These are phyloP conservation scores for Auriscalpium orientale DNA, from an alignment of 768 basidiomycete species.

Conservation along the genomic window DNA sequence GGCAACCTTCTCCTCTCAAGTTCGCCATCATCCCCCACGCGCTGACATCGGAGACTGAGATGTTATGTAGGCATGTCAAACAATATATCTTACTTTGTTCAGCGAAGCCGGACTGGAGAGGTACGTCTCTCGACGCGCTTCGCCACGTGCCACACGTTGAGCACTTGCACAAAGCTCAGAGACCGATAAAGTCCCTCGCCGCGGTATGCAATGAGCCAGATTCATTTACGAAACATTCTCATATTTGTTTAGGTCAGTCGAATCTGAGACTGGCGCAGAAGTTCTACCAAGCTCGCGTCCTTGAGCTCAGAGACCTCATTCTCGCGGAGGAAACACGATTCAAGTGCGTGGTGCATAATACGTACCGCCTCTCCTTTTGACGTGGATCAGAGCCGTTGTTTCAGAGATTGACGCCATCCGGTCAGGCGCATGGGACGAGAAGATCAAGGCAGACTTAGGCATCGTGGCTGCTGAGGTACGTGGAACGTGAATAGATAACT, in stretches of 20 bases:
- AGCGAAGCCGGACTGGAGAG: slow-evolving; percentile 55
- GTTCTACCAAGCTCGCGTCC: slow-evolving; percentile 60
- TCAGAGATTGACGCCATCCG: slow-evolving; percentile 75
- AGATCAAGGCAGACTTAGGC: slow-evolving; percentile 32
- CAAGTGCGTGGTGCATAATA: slow-evolving; percentile 39
- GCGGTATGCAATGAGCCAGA: slow-evolving; percentile 27
- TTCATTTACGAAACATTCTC: slow-evolving; percentile 5
- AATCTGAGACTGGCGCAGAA: slow-evolving; percentile 70
- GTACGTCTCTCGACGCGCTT: slow-evolving; percentile 32
- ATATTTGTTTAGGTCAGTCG: slow-evolving; percentile 39
- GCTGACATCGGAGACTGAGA: slow-evolving; percentile 8
- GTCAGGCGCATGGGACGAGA: slow-evolving; percentile 54
- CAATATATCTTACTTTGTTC: slow-evolving; percentile 63
- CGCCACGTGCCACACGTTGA: slow-evolving; percentile 6
- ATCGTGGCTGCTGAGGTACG: background rate
- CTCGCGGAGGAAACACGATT: slow-evolving; percentile 68
- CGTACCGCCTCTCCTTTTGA: background rate
- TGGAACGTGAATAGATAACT: too few relatives aligned
- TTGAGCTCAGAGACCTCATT: slow-evolving; percentile 68
- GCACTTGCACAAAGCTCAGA: slow-evolving; percentile 32
- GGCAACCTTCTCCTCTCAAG: slow-evolving; percentile 63
- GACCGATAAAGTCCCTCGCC: slow-evolving; percentile 42
- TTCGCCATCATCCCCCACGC: slow-evolving; percentile 23
- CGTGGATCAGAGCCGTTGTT: slow-evolving; percentile 45
- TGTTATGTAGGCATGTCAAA: slow-evolving; percentile 52